Evolutionary conservation across 2,329 filamentous ascomycete genomes (phyloP).

Genomic region (Neonectria sp.): DNA sequence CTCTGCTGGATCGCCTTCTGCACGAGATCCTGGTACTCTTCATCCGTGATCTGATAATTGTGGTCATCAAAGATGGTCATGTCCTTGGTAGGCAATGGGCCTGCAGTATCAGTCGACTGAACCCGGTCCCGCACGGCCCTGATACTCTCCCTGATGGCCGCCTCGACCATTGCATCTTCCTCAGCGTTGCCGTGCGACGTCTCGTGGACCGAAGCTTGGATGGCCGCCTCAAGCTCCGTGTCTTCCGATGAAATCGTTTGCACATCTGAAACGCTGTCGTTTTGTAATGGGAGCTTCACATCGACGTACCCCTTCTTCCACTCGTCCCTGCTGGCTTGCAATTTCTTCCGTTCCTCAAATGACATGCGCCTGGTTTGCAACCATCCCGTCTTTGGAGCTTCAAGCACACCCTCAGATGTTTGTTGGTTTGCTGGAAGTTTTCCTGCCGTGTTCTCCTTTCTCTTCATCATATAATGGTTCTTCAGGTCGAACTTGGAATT

Average conservation of each 20-base stretch:
- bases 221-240: conserved; percentile 79
- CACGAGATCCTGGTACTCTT: conserved; percentile 70
- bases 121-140: conserved; percentile 62
- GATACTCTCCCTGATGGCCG: conserved; percentile 81
- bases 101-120: conserved; percentile 45
- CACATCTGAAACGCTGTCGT: conserved; percentile 32
- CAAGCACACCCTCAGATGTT: conserved; percentile 38
- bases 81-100: conserved; percentile 46
- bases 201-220: conserved; percentile 76
- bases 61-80: conserved; percentile 55
- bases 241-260: conserved; percentile 55
- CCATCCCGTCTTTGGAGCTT: conserved; percentile 62
- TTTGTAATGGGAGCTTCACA: conserved; percentile 25
- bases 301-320: conserved; percentile 54
- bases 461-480: conserved; percentile 69
- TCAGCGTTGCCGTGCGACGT: conserved; percentile 78
- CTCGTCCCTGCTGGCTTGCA: conserved; percentile 63
- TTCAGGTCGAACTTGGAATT: conserved; percentile 72
- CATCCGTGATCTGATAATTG: conserved; percentile 66
- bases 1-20: conserved; percentile 71
- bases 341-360: conserved; percentile 66
- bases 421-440: conserved; percentile 47
- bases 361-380: conserved; percentile 63
- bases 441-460: conserved; percentile 59
- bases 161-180: conserved; percentile 80